Conservation (phyloP, 805 yeast genomes). For the Hanseniaspora valbyensis region DNA sequence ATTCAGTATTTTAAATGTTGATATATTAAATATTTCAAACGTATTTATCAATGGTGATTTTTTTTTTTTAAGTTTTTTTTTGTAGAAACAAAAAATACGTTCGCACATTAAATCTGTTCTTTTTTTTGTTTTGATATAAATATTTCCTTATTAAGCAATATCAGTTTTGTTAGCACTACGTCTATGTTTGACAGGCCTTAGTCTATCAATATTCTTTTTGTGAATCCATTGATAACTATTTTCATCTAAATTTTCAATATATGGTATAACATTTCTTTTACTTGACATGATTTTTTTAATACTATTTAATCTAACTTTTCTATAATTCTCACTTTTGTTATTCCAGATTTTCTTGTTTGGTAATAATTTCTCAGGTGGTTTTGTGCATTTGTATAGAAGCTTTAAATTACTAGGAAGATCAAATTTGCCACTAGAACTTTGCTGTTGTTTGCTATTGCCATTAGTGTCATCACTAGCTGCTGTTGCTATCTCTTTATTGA, state of each 20-base stretch:
- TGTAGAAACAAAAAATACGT: too few relatives aligned
- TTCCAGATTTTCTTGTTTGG: neutral
- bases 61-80: too few relatives aligned
- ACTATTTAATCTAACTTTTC: conserved; percentile 20
- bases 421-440: conserved; percentile 22
- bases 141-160: neutral
- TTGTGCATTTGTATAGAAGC: conserved; percentile 28
- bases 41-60: too few relatives aligned
- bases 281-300: conserved; percentile 25
- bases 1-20: too few relatives aligned
- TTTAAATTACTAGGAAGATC: conserved; percentile 26
- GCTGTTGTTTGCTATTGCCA: conserved; percentile 15
- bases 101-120: too few relatives aligned
- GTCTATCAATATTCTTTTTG: conserved; percentile 25
- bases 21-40: too few relatives aligned
- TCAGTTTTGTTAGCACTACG: neutral
- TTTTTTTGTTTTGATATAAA: neutral
- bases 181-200: conserved; percentile 25
- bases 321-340: conserved; percentile 6
- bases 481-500: conserved; percentile 13
- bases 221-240: conserved; percentile 26
- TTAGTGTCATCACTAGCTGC: conserved; percentile 14
- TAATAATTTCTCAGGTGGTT: conserved; percentile 21
- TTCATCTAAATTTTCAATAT: conserved; percentile 27
- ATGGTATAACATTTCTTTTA: conserved; percentile 26